Base-by-base conservation (phyloP, 345 rosid species). In the Microcos paniculata region DNA sequence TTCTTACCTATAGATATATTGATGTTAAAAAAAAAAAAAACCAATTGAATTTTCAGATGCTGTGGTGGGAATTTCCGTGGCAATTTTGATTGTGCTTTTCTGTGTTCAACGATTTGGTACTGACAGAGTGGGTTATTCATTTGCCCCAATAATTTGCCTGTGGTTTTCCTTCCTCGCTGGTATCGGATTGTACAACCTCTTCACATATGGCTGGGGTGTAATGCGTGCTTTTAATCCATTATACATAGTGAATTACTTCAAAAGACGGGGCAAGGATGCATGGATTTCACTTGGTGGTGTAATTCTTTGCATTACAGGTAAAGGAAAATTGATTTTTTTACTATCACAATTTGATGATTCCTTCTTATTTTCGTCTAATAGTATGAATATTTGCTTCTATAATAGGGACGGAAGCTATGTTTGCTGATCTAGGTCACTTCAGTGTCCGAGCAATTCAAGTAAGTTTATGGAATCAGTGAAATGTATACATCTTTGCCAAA, bases 361-460 rank as follows among this genome's bases (percentile, higher is more conserved):
- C 15, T 42, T 43, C 31, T 40, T 23, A 1, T 24, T 24, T 18
- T 45, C 26, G 14, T 23, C 31, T 56, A 45, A 24, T 15, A 16
- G 8, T 18, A 45, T 8, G 56, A 35, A 67, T 56, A 3, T 26
- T 26, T 67, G n/a, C n/a, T n/a, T n/a, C n/a, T n/a, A n/a, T 26
- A 4, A 40, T 71, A 87, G 97, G 98, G 2, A 82, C 96, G 1
- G 98, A 94, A 63, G 98, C 97, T 21, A 89, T 92, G 92, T 92
- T 92, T 77, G 96, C 96, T 73, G 97, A 94, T 84, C 78, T 94
- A 11, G 97, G 94, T 19, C 97, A 94, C 80, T 94, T 94, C 84
- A 87, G 67, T 63, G 89, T 92, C 18, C 85, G 70, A 61, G 90
- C 97, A 31, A 77, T 92, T 33, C 94, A 90, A 77, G 94, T 92